These are phyloP conservation scores for Chaetothyriales sp. DNA, from an alignment of 2,329 filamentous ascomycete species.

Conservation along the genomic window DNA sequence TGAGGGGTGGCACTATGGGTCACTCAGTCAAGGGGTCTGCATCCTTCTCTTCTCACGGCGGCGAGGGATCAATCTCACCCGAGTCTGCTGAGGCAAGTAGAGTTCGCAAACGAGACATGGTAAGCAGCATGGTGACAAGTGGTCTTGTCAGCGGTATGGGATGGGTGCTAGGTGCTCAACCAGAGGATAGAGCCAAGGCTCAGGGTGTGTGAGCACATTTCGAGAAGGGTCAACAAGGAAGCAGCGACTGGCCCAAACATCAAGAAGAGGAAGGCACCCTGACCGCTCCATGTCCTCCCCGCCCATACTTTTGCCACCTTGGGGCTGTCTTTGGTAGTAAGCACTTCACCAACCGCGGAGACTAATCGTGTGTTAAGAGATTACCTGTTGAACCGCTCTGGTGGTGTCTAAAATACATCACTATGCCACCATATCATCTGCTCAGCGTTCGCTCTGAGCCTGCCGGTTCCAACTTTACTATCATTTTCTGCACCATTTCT, in stretches of 20 bases:
- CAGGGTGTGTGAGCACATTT: background rate
- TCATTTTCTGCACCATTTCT: constrained; percentile 11
- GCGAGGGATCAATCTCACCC: background rate
- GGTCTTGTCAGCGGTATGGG: constrained; percentile 48
- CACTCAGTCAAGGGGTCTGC: background rate
- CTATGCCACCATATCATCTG: background rate
- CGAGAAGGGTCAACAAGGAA: background rate
- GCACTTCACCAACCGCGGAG: background rate
- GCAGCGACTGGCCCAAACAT: background rate
- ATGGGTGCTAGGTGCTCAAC: constrained; percentile 45
- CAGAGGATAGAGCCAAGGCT: constrained; percentile 11
- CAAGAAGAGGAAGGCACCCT: background rate
- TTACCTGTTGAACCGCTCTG: background rate
- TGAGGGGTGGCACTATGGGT: constrained; percentile 7
- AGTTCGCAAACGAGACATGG: constrained; percentile 38
- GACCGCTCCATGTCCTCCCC: background rate
- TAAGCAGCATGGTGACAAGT: constrained; percentile 49
- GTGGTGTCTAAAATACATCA: background rate
- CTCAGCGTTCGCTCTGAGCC: constrained; percentile 4
- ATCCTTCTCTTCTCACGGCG: background rate
- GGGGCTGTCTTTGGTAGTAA: background rate
- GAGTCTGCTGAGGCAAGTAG: constrained; percentile 15
- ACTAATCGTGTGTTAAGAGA: background rate
- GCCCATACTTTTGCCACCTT: background rate
- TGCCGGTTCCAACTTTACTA: constrained; percentile 5